Conservation (phyloP, 805 yeast species). For the Candida orba region DNA sequence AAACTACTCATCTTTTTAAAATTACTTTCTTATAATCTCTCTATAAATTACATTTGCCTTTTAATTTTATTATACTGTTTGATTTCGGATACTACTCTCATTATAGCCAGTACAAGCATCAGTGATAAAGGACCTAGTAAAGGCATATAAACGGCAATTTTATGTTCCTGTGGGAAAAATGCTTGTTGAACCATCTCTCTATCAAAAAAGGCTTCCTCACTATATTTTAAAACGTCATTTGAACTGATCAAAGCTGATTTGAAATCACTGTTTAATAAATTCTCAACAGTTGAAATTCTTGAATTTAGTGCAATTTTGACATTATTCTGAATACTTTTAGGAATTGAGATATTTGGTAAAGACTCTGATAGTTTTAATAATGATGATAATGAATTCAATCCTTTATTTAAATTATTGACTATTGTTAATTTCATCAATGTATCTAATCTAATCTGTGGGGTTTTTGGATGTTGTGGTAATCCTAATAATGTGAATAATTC, state of each 20-base stretch:
- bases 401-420: conserved; percentile 48
- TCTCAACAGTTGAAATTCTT: conserved; percentile 26
- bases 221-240: conserved; percentile 29
- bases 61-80: conserved; percentile 10
- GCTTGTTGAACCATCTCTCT: conserved; percentile 93
- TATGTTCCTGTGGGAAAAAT: conserved; percentile 93
- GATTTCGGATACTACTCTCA: conserved; percentile 38
- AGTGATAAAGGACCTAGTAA: conserved; percentile 78
- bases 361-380: conserved; percentile 61
- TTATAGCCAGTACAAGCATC: conserved; percentile 46
- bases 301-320: conserved; percentile 45
- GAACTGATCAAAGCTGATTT: conserved; percentile 56
- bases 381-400: conserved; percentile 67
- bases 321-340: conserved; percentile 55
- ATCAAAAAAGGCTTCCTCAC: conserved; percentile 77
- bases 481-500: conserved; percentile 74
- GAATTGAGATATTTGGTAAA: conserved; percentile 77
- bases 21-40: too few species aligned
- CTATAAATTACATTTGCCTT: too few species aligned
- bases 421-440: conserved; percentile 54
- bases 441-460: conserved; percentile 60
- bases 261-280: conserved; percentile 23
- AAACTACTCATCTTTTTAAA: too few species aligned
- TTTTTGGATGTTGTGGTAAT: conserved; percentile 48
- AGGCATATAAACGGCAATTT: conserved; percentile 89